Conservation (phyloP, 768 basidiomycete genomes). For the Chiua virens region DNA sequence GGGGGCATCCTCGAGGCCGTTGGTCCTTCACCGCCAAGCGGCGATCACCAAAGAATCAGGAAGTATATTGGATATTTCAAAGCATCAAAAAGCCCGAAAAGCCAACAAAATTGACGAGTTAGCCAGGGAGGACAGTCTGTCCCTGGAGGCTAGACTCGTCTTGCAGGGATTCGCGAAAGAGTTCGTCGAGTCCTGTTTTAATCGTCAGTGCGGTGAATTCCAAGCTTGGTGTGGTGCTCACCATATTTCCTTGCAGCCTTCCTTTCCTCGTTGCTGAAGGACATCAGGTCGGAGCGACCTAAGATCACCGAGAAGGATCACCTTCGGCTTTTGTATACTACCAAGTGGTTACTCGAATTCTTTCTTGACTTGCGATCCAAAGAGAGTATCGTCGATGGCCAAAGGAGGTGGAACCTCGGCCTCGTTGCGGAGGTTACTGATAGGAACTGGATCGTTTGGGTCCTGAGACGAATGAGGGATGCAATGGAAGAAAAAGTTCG, state of each 20-base stretch:
- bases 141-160: slow-evolving; percentile 58
- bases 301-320: slow-evolving; percentile 96
- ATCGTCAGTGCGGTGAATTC: slow-evolving; percentile 55
- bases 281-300: slow-evolving; percentile 88
- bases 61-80: slow-evolving; percentile 68
- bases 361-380: slow-evolving; percentile 58
- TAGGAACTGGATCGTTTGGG: slow-evolving; percentile 86
- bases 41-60: slow-evolving; percentile 71
- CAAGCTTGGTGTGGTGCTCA: slow-evolving; percentile 17
- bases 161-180: slow-evolving; percentile 69
- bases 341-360: slow-evolving; percentile 92
- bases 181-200: slow-evolving; percentile 85
- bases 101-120: slow-evolving; percentile 66
- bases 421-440: slow-evolving; percentile 85
- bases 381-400: slow-evolving; percentile 31
- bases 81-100: slow-evolving; percentile 60
- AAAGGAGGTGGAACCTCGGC: slow-evolving; percentile 60
- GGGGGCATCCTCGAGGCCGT: slow-evolving; percentile 43
- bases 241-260: slow-evolving; percentile 58
- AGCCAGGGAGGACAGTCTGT: slow-evolving; percentile 64
- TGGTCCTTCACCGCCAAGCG: slow-evolving; percentile 84
- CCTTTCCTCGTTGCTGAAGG: slow-evolving; percentile 80
- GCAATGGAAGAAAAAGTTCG: slow-evolving; percentile 89
- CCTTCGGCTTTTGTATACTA: slow-evolving; percentile 80
- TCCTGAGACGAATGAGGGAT: slow-evolving; percentile 82